Evolutionary conservation across 2,329 filamentous ascomycete genomes (phyloP).

Genomic region (Tolypocladium sp.): DNA sequence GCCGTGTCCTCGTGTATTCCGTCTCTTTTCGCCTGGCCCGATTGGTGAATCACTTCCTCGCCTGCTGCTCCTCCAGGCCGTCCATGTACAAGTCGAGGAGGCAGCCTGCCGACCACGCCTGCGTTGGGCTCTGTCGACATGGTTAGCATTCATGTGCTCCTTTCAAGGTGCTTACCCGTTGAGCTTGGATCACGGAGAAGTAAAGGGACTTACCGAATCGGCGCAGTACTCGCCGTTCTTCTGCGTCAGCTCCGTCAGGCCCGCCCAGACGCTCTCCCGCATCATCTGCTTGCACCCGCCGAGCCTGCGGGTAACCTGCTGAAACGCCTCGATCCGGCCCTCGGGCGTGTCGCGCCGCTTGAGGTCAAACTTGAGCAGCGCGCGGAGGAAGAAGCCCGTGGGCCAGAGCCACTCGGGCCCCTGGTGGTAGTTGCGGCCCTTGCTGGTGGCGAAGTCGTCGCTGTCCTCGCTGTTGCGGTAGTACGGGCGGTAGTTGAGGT

Average conservation of each 20-base stretch:
- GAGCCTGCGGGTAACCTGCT: conserved; percentile 82
- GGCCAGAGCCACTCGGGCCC: conserved; percentile 98
- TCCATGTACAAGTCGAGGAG: conserved; percentile 96
- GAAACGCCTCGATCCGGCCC: conserved; percentile 78
- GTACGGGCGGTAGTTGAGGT: conserved; percentile 88
- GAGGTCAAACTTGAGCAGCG: conserved; percentile 83
- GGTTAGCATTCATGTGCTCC: conserved; percentile 1
- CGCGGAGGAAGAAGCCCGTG: conserved; percentile 88
- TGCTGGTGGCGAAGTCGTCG: conserved; percentile 80
- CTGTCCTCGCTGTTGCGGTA: conserved; percentile 95
- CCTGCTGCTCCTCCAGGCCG: conserved; percentile 48
- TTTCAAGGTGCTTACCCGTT: too few relatives aligned
- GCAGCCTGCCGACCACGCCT: conserved; percentile 93
- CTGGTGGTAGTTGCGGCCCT: conserved; percentile 96
- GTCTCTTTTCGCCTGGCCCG: neutral
- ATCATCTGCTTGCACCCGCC: conserved; percentile 81
- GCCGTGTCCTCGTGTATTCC: neutral
- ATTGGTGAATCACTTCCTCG: neutral
- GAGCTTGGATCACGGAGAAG: too few relatives aligned
- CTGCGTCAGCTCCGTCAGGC: conserved; percentile 86
- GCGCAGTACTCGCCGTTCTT: conserved; percentile 74
- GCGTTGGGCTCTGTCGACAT: conserved; percentile 66
- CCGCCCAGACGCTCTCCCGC: conserved; percentile 73
- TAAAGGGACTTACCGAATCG: conserved; percentile 71
- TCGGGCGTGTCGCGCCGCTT: conserved; percentile 49